Evolutionary conservation across 1,139 yeast species (phyloP), one percentile per base, ranked within the genome.

Genomic region (Yamadazyma epiphylla): DNA sequence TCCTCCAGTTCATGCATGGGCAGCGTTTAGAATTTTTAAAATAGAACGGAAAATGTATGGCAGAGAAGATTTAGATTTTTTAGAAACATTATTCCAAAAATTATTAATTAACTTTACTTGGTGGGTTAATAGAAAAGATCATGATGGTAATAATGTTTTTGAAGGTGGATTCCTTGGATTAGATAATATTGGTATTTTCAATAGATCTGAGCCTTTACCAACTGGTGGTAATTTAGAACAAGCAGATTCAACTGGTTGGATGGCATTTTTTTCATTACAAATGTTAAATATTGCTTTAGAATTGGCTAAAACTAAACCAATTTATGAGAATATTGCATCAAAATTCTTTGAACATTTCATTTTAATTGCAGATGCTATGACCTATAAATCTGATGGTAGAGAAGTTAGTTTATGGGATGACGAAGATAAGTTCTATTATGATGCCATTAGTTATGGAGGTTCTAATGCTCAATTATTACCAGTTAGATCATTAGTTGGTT

Each of bases 1-100:
- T 54, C 97, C 97, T 1, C 97, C 97, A 1, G 97, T 89, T 23
- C 96, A 89, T 55, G 96, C 96, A 0, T 89, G 97, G 97, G 83
- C 96, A 1, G 83, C 94, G 6, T 89, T 81, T 57, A 74, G 97
- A 49, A 87, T 87, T 28, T 89, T 79, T 62, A 89, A 89, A 59
- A 76, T 88, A 45, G 96, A 89, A 60, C 71, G 95, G 45, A 87
- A 86, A 51, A 72, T 87, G 77, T 84, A 84, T 53, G 91, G 94
- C 10, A 64, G 70, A 17, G 88, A 82, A 46, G 97, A 89, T 58
- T 60, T 84, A 37, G 86, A 81, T 36, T 89, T 89, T 54, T 71
- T 89, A 58, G 97, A 89, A 57, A 70, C 91, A 19, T 94, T 87
- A 13, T 89, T 89, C 71, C 97, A 89, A 57, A 89, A 89, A 55